Evolutionary conservation across 2,329 filamentous ascomycete genomes (phyloP), one percentile per base, ranked within the genome.

Genomic region (Colletotrichum noveboracense): DNA sequence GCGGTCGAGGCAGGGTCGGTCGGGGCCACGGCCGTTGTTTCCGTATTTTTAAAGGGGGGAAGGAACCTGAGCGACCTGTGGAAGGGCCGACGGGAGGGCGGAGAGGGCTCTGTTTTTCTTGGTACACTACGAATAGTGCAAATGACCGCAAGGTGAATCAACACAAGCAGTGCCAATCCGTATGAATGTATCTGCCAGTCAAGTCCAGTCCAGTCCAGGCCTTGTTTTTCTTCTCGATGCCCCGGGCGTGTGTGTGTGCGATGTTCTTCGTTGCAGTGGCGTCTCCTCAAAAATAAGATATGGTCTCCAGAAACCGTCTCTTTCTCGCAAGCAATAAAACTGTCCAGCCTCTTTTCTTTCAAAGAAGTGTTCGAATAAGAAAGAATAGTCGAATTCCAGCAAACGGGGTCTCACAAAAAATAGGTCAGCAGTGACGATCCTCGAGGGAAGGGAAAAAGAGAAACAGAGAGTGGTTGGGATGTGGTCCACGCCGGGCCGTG

Each of bases 21-120:
- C 62, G 64, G 68, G 70, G 73, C 36, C 64, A 62, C 72, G 73
- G 73, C 71, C 34, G 70, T 36, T 60, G 64, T 73, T 75, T 69
- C 73, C 73, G 73, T 69, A 38, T 66, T 30, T 30, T 66, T 34
- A 48, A 48, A 48, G 43, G 43, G 43, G 43, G n/a, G 43, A 21
- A 48, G 43, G 43, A 43, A 48, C 43, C 43, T 56, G 13, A 48
- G 43, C 9, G 10, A 48, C 43, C 43, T 56, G 21, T 67, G 65
- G 48, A 52, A 56, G 43, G 24, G n/a, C 18, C 36, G 26, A 36
- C 43, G 43, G 43, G 43, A 48, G 43, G 43, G 43, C 43, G 43
- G 43, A 48, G 43, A 48, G 43, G 43, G 43, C 61, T 64, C 34
- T 28, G 21, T 43, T 24, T 66, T 61, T 34, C 28, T 61, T 28